Conservation (phyloP, 2,329 filamentous ascomycete species). For the Aspergillus candidus region DNA sequence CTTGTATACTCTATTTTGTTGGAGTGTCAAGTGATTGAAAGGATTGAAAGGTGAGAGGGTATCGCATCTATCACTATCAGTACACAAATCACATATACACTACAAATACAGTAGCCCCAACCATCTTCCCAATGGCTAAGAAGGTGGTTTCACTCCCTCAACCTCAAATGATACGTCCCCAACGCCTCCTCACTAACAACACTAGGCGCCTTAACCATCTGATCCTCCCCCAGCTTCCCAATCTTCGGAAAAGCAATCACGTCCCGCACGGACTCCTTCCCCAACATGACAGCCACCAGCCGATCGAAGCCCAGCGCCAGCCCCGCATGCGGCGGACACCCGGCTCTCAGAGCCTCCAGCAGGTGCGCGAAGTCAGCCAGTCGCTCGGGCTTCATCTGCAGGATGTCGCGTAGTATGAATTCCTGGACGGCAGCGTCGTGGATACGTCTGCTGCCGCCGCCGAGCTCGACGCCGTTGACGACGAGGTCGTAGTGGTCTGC, state of each 20-base stretch:
- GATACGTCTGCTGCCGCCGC: slow-evolving; percentile 87
- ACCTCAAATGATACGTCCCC: slow-evolving; percentile 53
- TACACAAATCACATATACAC: no score
- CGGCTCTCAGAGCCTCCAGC: slow-evolving; percentile 71
- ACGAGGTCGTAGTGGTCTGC: slow-evolving; percentile 96
- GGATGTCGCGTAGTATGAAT: slow-evolving; percentile 73
- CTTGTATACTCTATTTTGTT: no score
- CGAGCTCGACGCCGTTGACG: slow-evolving; percentile 89
- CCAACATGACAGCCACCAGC: slow-evolving; percentile 71
- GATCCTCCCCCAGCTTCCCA: slow-evolving; percentile 80
- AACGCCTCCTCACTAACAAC: slow-evolving; percentile 56
- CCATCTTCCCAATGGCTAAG: no score
- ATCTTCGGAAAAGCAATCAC: slow-evolving; percentile 97
- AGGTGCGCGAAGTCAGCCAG: slow-evolving; percentile 81
- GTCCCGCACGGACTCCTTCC: slow-evolving; percentile 72
- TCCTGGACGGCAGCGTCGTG: slow-evolving; percentile 78
- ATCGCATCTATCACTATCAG: no score
- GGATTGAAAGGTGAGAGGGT: no score
- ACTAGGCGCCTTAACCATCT: slow-evolving; percentile 72
- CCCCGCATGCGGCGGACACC: slow-evolving; percentile 91
- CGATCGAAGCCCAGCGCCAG: slow-evolving; percentile 91
- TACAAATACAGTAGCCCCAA: no score
- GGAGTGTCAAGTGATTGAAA: no score
- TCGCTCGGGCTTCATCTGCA: slow-evolving; percentile 67
- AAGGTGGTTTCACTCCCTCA: slow-evolving; percentile 17